A percentile compares a stretch with the other conserved stretches of the same genome.
Evolutionary conservation across 495 filamentous ascomycete genomes (phyloP).

Genomic region (Neurospora cerealis): DNA sequence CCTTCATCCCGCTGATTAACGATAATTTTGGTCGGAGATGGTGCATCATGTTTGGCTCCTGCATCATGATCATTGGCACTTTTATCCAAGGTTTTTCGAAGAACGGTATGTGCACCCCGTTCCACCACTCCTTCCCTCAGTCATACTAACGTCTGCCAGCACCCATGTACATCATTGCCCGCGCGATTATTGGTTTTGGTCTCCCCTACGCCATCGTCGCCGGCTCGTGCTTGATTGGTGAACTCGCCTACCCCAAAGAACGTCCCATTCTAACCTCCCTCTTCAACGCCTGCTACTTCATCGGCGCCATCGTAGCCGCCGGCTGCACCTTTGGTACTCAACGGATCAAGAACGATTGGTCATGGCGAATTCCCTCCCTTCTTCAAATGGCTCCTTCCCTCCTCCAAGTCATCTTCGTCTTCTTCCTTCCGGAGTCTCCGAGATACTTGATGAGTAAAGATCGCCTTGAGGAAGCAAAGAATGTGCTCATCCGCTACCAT

Average conservation of each 20-base stretch:
- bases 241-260: slow-evolving; percentile 56
- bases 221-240: slow-evolving; percentile 52
- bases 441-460: slow-evolving; percentile 52
- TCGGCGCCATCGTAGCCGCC: slow-evolving; percentile 52
- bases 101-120: slow-evolving; percentile 28
- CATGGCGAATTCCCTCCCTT: slow-evolving; percentile 54
- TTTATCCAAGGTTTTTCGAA: slow-evolving; percentile 43
- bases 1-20: slow-evolving; percentile 49
- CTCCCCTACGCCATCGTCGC: slow-evolving; percentile 54
- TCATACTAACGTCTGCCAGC: neutral
- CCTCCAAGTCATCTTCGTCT: slow-evolving; percentile 46
- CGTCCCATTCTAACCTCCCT: slow-evolving; percentile 53
- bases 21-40: slow-evolving; percentile 44
- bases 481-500: slow-evolving; percentile 51
- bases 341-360: slow-evolving; percentile 45
- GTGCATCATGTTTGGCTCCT: slow-evolving; percentile 50
- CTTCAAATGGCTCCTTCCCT: slow-evolving; percentile 45
- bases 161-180: slow-evolving; percentile 53
- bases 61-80: slow-evolving; percentile 47
- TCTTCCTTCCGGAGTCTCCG: slow-evolving; percentile 50
- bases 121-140: neutral
- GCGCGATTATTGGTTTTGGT: slow-evolving; percentile 53
- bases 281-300: slow-evolving; percentile 57
- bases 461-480: slow-evolving; percentile 44
- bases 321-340: slow-evolving; percentile 49